phyloP scores from a whole-genome alignment of 2,329 filamentous ascomycete species.

The Ophiostoma ips region DNA sequence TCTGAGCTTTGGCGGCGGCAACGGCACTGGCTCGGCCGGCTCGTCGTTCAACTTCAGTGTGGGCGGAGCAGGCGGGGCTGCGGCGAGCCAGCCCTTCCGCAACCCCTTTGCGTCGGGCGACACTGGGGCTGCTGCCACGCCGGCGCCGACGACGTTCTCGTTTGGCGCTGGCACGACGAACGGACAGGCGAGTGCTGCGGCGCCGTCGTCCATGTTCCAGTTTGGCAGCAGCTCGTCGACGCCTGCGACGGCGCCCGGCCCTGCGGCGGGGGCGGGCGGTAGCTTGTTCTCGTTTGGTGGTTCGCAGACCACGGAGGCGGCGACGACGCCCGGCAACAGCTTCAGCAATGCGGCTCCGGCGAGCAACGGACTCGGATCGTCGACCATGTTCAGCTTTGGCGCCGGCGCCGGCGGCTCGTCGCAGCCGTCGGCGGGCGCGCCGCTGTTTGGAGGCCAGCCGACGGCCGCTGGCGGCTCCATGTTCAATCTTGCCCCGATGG shows the following conservation, averaged over 20 bases:
- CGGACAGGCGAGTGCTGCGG: constrained; percentile 10
- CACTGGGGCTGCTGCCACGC: constrained; percentile 9
- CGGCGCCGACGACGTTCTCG: constrained; percentile 21
- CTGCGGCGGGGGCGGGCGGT: constrained; percentile 3
- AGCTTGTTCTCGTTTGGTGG: constrained; percentile 26
- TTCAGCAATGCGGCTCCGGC: constrained; percentile 11
- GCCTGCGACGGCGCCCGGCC: neutral
- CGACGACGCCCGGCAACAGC: constrained; percentile 14
- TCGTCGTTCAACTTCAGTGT: constrained; percentile 27
- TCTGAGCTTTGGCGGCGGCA: constrained; percentile 9
- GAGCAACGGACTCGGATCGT: constrained; percentile 15
- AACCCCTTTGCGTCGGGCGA: constrained; percentile 25
- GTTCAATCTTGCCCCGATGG: constrained; percentile 22
- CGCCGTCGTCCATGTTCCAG: constrained; percentile 13
- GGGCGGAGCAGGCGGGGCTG: constrained; percentile 16
- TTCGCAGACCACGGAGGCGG: constrained; percentile 10
- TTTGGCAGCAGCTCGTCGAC: constrained; percentile 11
- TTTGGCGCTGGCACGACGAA: constrained; percentile 21
- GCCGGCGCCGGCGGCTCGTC: constrained; percentile 16
- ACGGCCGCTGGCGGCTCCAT: constrained; percentile 16
- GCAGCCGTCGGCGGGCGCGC: constrained; percentile 17
- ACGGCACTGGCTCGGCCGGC: constrained; percentile 13
- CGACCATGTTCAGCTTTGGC: constrained; percentile 22
- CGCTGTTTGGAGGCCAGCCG: constrained; percentile 18
- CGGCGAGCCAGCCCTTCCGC: constrained; percentile 20